Percentiles rank a stretch among this genome's conserved stretches.
Evolutionary conservation across 495 filamentous ascomycete genomes (phyloP).

Genomic region (Sordaria brevicollis): DNA sequence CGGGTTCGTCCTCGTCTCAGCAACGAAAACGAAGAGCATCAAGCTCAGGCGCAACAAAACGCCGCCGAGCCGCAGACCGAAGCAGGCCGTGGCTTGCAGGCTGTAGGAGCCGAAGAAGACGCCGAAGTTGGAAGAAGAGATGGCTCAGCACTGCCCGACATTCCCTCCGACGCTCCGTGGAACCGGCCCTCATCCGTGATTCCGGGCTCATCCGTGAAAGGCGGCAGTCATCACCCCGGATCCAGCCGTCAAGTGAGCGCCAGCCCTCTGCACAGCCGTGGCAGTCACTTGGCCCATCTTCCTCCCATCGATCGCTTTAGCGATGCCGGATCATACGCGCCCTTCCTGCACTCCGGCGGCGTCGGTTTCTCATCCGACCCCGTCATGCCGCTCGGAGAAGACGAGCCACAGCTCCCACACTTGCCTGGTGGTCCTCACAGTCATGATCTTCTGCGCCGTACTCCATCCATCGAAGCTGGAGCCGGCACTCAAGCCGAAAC

Average conservation of each 20-base stretch:
- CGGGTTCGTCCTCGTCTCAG: constrained; percentile 21
- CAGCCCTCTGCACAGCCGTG: constrained; percentile 29
- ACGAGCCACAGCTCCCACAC: neutral
- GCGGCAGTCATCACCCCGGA: constrained; percentile 5
- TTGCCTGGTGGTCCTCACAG: neutral
- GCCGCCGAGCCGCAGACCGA: neutral
- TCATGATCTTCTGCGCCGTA: neutral
- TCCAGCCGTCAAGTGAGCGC: constrained; percentile 22
- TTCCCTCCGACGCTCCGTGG: constrained; percentile 34
- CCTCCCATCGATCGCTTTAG: constrained; percentile 31
- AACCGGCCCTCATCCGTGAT: constrained; percentile 32
- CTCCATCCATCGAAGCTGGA: neutral
- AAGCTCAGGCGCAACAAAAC: constrained; percentile 3
- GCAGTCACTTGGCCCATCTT: constrained; percentile 8
- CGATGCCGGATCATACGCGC: constrained; percentile 15
- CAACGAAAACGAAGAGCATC: constrained; percentile 10
- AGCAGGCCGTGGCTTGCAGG: neutral
- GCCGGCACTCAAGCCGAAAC: neutral
- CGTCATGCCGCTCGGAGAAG: neutral
- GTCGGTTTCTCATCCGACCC: constrained; percentile 14
- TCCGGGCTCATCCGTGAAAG: constrained; percentile 30
- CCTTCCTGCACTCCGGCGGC: constrained; percentile 18
- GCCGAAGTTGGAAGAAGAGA: constrained; percentile 31
- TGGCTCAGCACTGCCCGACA: constrained; percentile 24
- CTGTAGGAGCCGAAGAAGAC: constrained; percentile 9